These are phyloP conservation scores for Spathaspora gorwiae DNA, from an alignment of 805 yeast species.

Conservation along the genomic window DNA sequence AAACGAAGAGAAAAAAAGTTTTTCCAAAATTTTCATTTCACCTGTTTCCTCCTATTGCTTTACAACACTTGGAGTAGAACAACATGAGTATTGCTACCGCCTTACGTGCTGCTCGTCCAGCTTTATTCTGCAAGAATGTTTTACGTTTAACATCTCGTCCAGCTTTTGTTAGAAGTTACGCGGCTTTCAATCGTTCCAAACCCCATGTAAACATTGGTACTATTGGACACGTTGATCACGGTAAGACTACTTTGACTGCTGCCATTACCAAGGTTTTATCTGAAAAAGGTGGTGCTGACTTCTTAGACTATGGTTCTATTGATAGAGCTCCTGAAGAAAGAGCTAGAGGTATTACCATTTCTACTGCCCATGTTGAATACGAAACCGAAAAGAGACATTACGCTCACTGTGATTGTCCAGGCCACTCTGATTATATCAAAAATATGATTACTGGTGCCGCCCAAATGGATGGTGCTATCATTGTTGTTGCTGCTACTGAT, in stretches of 20 bases:
- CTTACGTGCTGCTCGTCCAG: constrained; percentile 4
- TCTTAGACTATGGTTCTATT: constrained; percentile 88
- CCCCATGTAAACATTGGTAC: constrained; percentile 98
- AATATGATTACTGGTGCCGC: constrained; percentile 99
- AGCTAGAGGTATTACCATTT: constrained; percentile 98
- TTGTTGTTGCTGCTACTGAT: constrained; percentile 98
- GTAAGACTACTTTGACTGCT: constrained; percentile 96
- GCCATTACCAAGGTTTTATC: constrained; percentile 96
- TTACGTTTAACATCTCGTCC: constrained; percentile 20
- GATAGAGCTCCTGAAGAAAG: constrained; percentile 99
- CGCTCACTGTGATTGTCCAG: constrained; percentile 98
- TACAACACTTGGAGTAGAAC: not conserved
- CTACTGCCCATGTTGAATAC: constrained; percentile 97
- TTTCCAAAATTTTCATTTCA: constrained; percentile 1
- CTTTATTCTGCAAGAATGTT: not conserved
- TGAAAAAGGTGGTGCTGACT: constrained; percentile 83
- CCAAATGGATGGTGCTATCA: constrained; percentile 99
- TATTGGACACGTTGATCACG: constrained; percentile 98
- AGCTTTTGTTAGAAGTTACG: constrained; percentile 38
- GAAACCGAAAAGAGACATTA: constrained; percentile 93
- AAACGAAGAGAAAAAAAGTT: constrained; percentile 1
- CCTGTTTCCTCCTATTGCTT: not conserved
- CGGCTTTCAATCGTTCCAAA: constrained; percentile 89
- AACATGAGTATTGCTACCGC: constrained; percentile 1
- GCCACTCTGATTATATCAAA: constrained; percentile 98